Percentiles rank a stretch among this genome's conserved stretches.
phyloP scores from a whole-genome alignment of 495 filamentous ascomycete genomes.

The Xylaria longipes region DNA sequence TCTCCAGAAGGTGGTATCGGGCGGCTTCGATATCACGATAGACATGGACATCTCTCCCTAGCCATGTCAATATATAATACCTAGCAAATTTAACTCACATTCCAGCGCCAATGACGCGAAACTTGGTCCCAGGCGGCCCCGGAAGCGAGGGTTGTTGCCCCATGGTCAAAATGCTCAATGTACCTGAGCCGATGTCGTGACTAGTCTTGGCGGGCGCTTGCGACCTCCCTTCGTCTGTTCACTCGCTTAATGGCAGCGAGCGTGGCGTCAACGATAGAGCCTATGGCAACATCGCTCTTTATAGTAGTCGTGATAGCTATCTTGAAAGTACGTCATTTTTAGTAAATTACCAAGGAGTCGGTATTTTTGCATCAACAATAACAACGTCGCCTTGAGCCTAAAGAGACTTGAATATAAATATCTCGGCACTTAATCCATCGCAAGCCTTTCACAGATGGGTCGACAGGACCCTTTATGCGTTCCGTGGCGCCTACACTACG shows the following conservation, averaged over 20 bases:
- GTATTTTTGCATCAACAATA: conserved; percentile 13
- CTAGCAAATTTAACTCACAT: conserved; percentile 35
- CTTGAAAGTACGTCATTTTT: conserved; percentile 20
- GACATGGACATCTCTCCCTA: conserved; percentile 1
- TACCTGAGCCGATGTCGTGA: conserved; percentile 3
- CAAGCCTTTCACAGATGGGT: background rate
- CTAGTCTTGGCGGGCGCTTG: conserved; percentile 23
- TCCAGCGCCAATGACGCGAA: conserved; percentile 44
- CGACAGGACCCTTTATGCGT: conserved; percentile 21
- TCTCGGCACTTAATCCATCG: conserved; percentile 13
- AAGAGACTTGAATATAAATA: conserved; percentile 19
- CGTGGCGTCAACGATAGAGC: conserved; percentile 6
- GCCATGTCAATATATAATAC: conserved; percentile 1
- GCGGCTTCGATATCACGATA: background rate
- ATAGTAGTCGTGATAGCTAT: conserved; percentile 13
- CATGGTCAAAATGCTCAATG: conserved; percentile 31
- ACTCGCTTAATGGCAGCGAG: conserved; percentile 12
- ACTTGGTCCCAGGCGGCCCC: conserved; percentile 39
- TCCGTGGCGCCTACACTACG: conserved; percentile 18
- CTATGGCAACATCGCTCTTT: conserved; percentile 23
- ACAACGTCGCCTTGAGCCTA: conserved; percentile 20
- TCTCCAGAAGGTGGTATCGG: background rate
- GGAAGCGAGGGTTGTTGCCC: conserved; percentile 41
- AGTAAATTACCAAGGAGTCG: background rate
- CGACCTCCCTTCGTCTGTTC: background rate